Percentiles rank a stretch among this genome's conserved stretches.
Evolutionary conservation across 2,329 filamentous ascomycete genomes (phyloP).

Genomic region (Ustulina deusta): DNA sequence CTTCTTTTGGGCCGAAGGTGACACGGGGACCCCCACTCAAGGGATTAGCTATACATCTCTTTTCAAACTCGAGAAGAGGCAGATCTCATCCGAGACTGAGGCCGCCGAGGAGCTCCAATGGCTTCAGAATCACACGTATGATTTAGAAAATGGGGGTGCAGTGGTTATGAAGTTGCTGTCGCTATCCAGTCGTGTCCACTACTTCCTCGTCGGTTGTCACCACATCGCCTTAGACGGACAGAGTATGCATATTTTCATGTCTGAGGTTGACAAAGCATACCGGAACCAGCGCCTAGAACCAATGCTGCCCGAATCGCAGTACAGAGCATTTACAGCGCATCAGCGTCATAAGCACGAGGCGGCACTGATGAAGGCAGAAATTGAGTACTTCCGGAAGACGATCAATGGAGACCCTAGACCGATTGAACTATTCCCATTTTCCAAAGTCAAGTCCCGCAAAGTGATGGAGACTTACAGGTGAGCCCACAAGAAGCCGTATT

Average conservation of each 20-base stretch:
- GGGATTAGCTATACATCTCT: conserved; percentile 1
- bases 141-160: conserved; percentile 26
- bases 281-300: not conserved
- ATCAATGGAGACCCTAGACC: not conserved
- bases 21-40: conserved; percentile 1
- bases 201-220: conserved; percentile 29
- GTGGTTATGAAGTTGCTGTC: conserved; percentile 33
- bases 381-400: not conserved
- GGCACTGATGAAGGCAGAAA: not conserved
- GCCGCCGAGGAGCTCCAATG: conserved; percentile 1
- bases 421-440: conserved; percentile 14
- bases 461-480: conserved; percentile 16
- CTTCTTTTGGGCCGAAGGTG: conserved; percentile 1
- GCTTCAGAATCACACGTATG: conserved; percentile 26
- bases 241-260: conserved; percentile 25
- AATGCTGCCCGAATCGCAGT: conserved; percentile 5
- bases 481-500: not conserved
- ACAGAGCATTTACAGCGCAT: conserved; percentile 10
- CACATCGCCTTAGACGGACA: conserved; percentile 32
- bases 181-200: conserved; percentile 12
- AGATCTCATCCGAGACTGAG: conserved; percentile 10
- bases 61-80: conserved; percentile 9
- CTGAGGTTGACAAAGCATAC: conserved; percentile 27
- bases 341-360: conserved; percentile 6
- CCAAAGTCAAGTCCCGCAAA: conserved; percentile 14